phyloP scores from a whole-genome alignment of 202 grass and related monocot species.

The Digitaria exilis region DNA sequence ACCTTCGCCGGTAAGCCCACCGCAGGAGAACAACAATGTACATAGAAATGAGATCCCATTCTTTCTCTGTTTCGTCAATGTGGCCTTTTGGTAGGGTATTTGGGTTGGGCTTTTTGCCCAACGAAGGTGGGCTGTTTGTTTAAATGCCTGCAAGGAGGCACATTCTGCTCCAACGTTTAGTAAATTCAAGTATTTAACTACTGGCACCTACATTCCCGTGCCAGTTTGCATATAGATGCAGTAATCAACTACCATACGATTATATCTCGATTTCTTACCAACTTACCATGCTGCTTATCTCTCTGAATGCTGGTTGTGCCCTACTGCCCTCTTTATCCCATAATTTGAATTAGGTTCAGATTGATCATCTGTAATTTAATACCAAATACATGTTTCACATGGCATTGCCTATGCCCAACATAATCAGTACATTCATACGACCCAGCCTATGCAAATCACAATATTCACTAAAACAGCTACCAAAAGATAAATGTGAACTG shows the following conservation, averaged over 20 bases:
- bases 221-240: neutral
- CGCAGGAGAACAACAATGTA: neutral
- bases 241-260: neutral
- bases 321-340: neutral
- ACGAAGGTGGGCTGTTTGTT: neutral
- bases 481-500: neutral
- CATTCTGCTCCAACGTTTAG: neutral
- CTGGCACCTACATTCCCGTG: neutral
- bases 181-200: neutral
- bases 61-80: neutral
- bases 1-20: conserved; percentile 62
- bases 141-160: neutral
- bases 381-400: neutral
- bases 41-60: neutral
- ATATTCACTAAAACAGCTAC: neutral
- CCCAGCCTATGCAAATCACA: neutral
- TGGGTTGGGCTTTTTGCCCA: neutral
- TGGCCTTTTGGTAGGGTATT: neutral
- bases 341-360: neutral
- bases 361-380: neutral
- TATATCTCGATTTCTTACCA: neutral
- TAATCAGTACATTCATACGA: neutral
- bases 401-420: neutral
- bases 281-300: neutral
- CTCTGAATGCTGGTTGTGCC: neutral